Base-by-base conservation (phyloP, 768 basidiomycete genomes). In the Suillus brevipes region DNA sequence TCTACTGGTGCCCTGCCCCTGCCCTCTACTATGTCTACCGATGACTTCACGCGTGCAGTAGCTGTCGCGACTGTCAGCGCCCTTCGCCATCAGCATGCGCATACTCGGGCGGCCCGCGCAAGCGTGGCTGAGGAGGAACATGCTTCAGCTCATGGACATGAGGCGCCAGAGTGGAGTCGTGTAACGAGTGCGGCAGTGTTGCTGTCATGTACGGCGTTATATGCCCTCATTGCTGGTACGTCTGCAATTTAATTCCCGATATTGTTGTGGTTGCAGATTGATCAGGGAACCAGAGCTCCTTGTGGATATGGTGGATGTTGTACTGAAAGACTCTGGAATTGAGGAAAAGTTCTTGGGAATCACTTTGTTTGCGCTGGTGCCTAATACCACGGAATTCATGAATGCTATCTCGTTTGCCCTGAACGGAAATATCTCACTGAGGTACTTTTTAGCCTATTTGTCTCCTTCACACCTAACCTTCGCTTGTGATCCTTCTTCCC, bases 311-410 rank as follows among this genome's bases (percentile, higher is more conserved):
- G 96, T 99, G 10, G 97, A 99, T 74, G 91, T 95, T 49, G 88
- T 99, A 13, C 82, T 99, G 25, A 81, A 92, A 69, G 94, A 88
- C 28, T 95, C 94, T 0, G 94, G 94, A 2, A 94, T 99, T 36
- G 93, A 97, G 64, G 97, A 99, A 74, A 99, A 99, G 75, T 96
- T 99, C 83, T 85, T 99, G 37, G 97, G 97, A 60, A 84, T 99
- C 66, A 98, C 95, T 0, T 83, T 99, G 12, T 99, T 99, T 73
- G 97, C 97, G 9, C 85, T 99, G 38, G 96, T 99, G 0, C 97
- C 97, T 5, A 99, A 99, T 74, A 97, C 96, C 4, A 99, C 97
- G 2, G 97, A 99, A 78, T 99, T 99, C 77, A 97, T 97, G 95
- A 99, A 98, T 73, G 97, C 97, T 59, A 95, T 99, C 66, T 97